These are phyloP conservation scores for Auricularia cornea DNA, from an alignment of 768 basidiomycete species.

Conservation along the genomic window DNA sequence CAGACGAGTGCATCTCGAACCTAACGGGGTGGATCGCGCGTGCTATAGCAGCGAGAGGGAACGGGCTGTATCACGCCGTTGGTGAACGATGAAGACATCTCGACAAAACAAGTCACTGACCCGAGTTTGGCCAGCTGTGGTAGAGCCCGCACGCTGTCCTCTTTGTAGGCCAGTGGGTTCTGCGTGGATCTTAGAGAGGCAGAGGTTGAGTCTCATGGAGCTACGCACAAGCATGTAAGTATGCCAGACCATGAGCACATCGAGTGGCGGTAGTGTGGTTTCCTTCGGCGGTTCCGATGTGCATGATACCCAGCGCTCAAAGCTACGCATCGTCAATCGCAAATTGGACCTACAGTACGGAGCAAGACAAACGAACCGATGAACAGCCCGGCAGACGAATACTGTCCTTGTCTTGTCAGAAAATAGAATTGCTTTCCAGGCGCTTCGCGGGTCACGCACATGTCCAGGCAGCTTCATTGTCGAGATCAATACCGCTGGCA, in stretches of 20 bases:
- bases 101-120: background rate
- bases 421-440: too few relatives aligned
- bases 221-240: background rate
- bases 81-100: too few relatives aligned
- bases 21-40: background rate
- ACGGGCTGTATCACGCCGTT: too few relatives aligned
- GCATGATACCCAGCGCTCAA: too few relatives aligned
- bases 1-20: background rate
- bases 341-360: too few relatives aligned
- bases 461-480: background rate
- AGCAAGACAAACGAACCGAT: background rate
- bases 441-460: too few relatives aligned
- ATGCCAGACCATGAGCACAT: background rate
- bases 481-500: background rate
- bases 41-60: background rate
- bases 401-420: background rate
- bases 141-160: background rate
- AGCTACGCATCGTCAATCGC: background rate
- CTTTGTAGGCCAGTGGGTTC: background rate
- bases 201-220: too few relatives aligned
- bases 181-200: background rate
- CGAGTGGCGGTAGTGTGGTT: background rate
- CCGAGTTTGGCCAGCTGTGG: background rate
- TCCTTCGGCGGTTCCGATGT: background rate
- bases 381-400: constrained; percentile 1